Conservation (phyloP, 345 rosid genomes). For the Gossypium ekmanianum region DNA sequence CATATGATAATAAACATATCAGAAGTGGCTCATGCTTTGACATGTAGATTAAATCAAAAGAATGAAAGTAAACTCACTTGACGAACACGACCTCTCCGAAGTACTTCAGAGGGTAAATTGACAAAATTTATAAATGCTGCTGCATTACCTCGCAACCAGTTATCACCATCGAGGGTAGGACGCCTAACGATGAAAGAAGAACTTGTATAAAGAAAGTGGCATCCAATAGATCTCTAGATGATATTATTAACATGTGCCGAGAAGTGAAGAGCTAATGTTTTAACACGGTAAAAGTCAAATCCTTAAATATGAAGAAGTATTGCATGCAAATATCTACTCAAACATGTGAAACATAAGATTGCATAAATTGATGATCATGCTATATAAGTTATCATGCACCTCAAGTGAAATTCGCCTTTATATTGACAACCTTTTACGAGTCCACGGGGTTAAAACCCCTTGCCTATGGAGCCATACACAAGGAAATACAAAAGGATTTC, state of each 20-base stretch:
- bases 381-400: conserved; percentile 8
- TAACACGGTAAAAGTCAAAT: not conserved
- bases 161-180: conserved; percentile 79
- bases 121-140: conserved; percentile 77
- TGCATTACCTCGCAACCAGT: conserved; percentile 98
- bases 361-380: not conserved
- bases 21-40: not conserved
- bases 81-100: conserved; percentile 74
- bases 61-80: conserved; percentile 36
- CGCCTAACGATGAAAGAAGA: conserved; percentile 40
- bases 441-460: conserved; percentile 79
- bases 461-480: conserved; percentile 87
- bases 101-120: conserved; percentile 55
- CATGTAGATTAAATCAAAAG: conserved; percentile 1
- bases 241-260: not conserved
- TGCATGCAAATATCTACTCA: not conserved
- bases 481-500: conserved; percentile 71
- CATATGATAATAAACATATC: not conserved
- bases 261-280: not conserved
- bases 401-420: conserved; percentile 12
- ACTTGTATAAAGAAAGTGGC: conserved; percentile 5
- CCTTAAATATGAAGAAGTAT: not conserved
- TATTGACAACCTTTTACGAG: conserved; percentile 57
- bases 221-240: not conserved
- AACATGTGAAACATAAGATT: conserved; percentile 3